phyloP scores from a whole-genome alignment of 1,139 yeast species.

The Yamadazyma friedrichii region DNA sequence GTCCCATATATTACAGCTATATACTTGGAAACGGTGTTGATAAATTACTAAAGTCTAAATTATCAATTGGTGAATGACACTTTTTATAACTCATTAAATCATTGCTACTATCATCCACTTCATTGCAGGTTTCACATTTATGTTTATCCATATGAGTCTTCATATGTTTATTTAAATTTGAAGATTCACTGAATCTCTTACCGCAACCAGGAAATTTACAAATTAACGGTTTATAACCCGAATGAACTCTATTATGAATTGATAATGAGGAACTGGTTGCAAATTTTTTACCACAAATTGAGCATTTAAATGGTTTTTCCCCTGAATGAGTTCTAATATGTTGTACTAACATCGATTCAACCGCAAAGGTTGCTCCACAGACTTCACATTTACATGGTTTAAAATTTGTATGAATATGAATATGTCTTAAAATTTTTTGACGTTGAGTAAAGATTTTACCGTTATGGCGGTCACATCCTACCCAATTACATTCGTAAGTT shows the following conservation, averaged over 20 bases:
- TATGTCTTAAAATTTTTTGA: conserved; percentile 82
- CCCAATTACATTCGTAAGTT: conserved; percentile 73
- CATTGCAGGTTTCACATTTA: conserved; percentile 52
- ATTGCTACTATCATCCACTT: conserved; percentile 47
- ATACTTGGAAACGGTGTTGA: background rate
- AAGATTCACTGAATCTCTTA: conserved; percentile 83
- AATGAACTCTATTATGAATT: conserved; percentile 54
- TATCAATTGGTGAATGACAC: conserved; percentile 16
- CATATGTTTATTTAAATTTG: conserved; percentile 87
- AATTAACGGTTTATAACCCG: conserved; percentile 71
- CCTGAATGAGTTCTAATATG: conserved; percentile 90
- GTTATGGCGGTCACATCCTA: conserved; percentile 64
- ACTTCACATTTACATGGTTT: conserved; percentile 70
- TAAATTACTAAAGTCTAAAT: background rate
- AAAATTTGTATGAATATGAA: conserved; percentile 83
- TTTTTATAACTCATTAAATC: conserved; percentile 41
- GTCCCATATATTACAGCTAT: background rate
- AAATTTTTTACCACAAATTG: conserved; percentile 48
- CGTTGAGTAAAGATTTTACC: conserved; percentile 71
- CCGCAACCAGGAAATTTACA: conserved; percentile 83
- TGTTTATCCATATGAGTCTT: conserved; percentile 55
- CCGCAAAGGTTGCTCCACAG: conserved; percentile 72
- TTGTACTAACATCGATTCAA: conserved; percentile 63
- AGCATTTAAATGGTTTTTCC: conserved; percentile 56
- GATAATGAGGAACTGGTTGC: conserved; percentile 56